Conservation (phyloP, 129 eudicot species). For the Gnaphalium uliginosum region DNA sequence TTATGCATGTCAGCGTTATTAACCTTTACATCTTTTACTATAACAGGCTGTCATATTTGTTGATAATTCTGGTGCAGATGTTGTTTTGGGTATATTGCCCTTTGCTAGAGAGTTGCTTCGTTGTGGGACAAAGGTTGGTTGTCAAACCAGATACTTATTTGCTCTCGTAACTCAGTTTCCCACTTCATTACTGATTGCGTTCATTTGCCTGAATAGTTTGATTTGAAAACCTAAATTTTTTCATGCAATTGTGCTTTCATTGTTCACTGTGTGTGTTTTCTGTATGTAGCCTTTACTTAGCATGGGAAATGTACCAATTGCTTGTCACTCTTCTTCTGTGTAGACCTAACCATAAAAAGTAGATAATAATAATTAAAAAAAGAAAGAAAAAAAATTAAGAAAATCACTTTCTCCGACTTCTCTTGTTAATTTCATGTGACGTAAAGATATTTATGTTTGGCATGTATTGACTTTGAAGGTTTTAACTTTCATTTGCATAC, state of each 20-base stretch:
- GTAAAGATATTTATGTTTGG: background rate
- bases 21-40: slow-evolving; percentile 23
- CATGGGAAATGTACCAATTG: background rate
- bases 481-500: slow-evolving; percentile 1
- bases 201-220: slow-evolving; percentile 1
- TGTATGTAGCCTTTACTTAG: slow-evolving; percentile 4
- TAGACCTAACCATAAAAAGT: background rate
- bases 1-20: slow-evolving; percentile 22
- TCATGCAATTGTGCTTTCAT: slow-evolving; percentile 4
- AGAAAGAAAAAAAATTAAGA: too few species aligned
- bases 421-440: background rate
- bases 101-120: slow-evolving; percentile 96
- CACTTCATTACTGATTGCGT: slow-evolving; percentile 15
- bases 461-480: slow-evolving; percentile 5
- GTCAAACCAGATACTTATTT: slow-evolving; percentile 7
- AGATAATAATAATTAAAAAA: too few species aligned
- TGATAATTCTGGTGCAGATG: slow-evolving; percentile 98
- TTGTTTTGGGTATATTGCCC: slow-evolving; percentile 90
- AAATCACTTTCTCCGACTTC: background rate
- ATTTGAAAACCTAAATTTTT: background rate
- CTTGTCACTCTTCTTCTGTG: background rate
- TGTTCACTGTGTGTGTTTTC: slow-evolving; percentile 4
- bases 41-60: slow-evolving; percentile 91
- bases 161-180: slow-evolving; percentile 12
- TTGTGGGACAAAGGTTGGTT: slow-evolving; percentile 75